Evolutionary conservation across 2,329 filamentous ascomycete genomes (phyloP).

Genomic region (Fusarium tricinctum): DNA sequence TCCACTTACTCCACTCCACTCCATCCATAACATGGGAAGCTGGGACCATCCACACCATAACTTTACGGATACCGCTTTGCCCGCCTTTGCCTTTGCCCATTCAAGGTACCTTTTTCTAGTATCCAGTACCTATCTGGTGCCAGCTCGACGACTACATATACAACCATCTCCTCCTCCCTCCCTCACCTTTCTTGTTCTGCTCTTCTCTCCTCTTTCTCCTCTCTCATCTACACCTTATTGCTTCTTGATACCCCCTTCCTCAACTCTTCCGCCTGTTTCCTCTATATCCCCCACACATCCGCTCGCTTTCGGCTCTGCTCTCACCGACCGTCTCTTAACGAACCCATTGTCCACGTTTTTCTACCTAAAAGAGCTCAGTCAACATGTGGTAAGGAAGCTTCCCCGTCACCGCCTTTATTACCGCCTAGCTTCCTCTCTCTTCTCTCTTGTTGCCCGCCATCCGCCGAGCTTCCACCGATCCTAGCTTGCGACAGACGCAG

Average conservation of each 20-base stretch:
- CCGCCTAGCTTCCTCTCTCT: conserved; percentile 15
- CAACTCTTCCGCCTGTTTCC: conserved; percentile 33
- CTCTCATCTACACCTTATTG: conserved; percentile 46
- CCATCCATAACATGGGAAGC: conserved; percentile 38
- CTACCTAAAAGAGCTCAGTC: conserved; percentile 42
- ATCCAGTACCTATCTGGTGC: neutral
- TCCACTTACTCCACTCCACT: neutral
- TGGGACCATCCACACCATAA: conserved; percentile 25
- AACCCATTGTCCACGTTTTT: conserved; percentile 36
- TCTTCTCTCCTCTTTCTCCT: conserved; percentile 45
- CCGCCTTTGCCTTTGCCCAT: conserved; percentile 16
- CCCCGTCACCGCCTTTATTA: conserved; percentile 39
- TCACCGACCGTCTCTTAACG: conserved; percentile 37
- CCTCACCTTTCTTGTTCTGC: conserved; percentile 38
- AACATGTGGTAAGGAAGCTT: conserved; percentile 50
- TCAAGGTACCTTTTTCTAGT: conserved; percentile 4
- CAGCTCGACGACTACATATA: conserved; percentile 47
- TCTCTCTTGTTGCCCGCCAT: conserved; percentile 4
- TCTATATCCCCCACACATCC: conserved; percentile 31
- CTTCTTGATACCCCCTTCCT: conserved; percentile 50
- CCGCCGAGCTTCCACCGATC: conserved; percentile 34
- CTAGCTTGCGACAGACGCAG: conserved; percentile 35
- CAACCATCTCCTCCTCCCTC: conserved; percentile 41
- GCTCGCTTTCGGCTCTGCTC: conserved; percentile 42
- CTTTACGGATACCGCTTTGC: conserved; percentile 38